These are phyloP conservation scores for Solanum arcanum DNA, from an alignment of 257 asterid genomes.

Conservation along the genomic window DNA sequence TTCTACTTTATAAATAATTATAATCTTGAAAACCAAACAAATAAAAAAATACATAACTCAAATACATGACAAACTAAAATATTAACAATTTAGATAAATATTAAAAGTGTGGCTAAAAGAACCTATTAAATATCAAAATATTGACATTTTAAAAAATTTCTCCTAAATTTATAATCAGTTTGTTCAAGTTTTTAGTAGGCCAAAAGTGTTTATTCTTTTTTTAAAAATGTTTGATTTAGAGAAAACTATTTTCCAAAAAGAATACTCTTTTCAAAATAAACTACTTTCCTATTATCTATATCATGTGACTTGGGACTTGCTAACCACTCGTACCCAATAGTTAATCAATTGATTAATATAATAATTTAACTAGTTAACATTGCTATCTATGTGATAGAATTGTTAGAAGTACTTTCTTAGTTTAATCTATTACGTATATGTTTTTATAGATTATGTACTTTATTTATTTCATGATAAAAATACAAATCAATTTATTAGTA, in stretches of 20 bases:
- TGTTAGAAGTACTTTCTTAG: not conserved
- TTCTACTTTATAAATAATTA: too few relatives aligned
- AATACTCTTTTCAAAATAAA: not conserved
- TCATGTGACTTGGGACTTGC: not conserved
- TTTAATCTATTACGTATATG: not conserved
- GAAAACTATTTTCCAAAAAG: not conserved
- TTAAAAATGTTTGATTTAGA: too few relatives aligned
- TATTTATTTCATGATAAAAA: not conserved
- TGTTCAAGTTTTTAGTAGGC: not conserved
- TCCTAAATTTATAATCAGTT: not conserved
- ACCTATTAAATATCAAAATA: too few relatives aligned
- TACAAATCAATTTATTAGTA: not conserved
- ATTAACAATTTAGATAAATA: too few relatives aligned
- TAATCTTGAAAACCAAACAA: too few relatives aligned
- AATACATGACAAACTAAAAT: too few relatives aligned
- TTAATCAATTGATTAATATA: not conserved
- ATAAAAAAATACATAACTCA: too few relatives aligned
- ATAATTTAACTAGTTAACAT: not conserved
- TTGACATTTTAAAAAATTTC: fast-evolving
- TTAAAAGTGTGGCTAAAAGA: fast-evolving
- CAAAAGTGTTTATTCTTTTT: not conserved
- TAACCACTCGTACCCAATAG: not conserved
- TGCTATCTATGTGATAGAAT: not conserved
- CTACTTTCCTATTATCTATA: not conserved
- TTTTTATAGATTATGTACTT: not conserved